Evolutionary conservation across 192 early-diverging fungal genomes (phyloP).

Genomic region (Coemansia furcata): DNA sequence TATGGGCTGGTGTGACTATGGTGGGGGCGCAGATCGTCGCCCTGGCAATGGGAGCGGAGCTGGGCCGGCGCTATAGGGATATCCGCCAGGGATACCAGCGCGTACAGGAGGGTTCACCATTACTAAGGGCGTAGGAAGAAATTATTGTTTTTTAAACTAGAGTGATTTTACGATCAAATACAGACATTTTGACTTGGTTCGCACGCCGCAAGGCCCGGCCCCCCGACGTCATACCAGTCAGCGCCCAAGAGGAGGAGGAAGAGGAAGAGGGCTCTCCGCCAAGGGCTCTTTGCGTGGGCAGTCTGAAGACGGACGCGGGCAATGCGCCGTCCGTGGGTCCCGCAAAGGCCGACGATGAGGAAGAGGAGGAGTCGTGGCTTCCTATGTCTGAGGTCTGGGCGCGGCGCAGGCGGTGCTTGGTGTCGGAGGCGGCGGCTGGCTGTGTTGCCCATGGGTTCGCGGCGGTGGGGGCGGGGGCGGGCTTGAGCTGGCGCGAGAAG

Average conservation of each 20-base stretch:
- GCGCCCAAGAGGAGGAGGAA: constrained; percentile 15
- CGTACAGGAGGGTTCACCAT: constrained; percentile 29
- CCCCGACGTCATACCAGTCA: constrained; percentile 36
- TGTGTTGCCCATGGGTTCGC: constrained; percentile 38
- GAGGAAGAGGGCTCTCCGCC: too few relatives aligned
- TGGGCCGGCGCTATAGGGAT: constrained; percentile 38
- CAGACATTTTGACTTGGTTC: constrained; percentile 25
- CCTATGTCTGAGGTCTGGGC: not conserved
- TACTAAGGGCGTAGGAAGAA: constrained; percentile 11
- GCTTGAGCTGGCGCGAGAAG: constrained; percentile 25
- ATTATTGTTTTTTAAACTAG: constrained; percentile 1
- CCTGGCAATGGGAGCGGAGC: constrained; percentile 38
- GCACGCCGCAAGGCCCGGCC: constrained; percentile 35
- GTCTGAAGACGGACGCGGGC: constrained; percentile 39
- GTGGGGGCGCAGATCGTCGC: constrained; percentile 36
- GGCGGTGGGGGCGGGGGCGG: too few relatives aligned
- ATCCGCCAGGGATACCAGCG: constrained; percentile 29
- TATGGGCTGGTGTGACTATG: constrained; percentile 31
- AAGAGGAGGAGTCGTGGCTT: not conserved
- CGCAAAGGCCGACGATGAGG: constrained; percentile 27
- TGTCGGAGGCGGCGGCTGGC: not conserved
- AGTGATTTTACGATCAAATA: constrained; percentile 37
- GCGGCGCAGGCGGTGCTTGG: constrained; percentile 33
- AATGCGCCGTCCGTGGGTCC: constrained; percentile 12
- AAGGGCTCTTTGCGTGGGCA: too few relatives aligned